phyloP scores from a whole-genome alignment of 2,329 filamentous ascomycete species.

The Fusarium longipes region DNA sequence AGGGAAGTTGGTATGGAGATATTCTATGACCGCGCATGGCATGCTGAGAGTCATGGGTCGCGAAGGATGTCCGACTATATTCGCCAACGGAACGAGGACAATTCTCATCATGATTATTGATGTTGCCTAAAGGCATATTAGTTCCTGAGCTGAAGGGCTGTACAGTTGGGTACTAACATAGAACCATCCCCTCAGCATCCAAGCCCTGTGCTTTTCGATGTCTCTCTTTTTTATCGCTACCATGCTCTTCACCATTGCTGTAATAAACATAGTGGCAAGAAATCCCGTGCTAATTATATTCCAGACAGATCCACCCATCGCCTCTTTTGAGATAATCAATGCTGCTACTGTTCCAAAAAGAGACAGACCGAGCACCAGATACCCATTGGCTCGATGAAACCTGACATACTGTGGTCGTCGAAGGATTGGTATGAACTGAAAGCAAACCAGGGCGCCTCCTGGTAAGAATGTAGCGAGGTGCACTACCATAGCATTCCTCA shows the following conservation, averaged over 20 bases:
- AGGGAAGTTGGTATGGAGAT: conserved; percentile 7
- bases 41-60: background rate
- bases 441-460: conserved; percentile 12
- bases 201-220: conserved; percentile 9
- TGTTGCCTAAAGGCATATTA: conserved; percentile 6
- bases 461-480: conserved; percentile 17
- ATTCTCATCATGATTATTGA: conserved; percentile 26
- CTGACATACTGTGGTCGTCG: background rate
- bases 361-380: background rate
- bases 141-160: rapidly evolving
- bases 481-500: conserved; percentile 7
- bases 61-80: conserved; percentile 1
- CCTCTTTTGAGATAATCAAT: conserved; percentile 8
- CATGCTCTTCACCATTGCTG: background rate
- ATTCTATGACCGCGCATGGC: conserved; percentile 11
- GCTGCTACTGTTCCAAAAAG: conserved; percentile 1
- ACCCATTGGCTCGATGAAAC: conserved; percentile 19
- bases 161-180: background rate
- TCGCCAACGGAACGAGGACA: background rate
- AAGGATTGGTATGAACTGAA: conserved; percentile 17
- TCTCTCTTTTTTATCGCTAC: background rate
- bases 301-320: conserved; percentile 2
- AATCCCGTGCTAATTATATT: conserved; percentile 2
- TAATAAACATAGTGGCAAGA: background rate
- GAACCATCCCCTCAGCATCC: conserved; percentile 29